A percentile compares a stretch with the other conserved stretches of the same genome.
Evolutionary conservation across 495 filamentous ascomycete genomes (phyloP).

Genomic region (Echria macrotheca): DNA sequence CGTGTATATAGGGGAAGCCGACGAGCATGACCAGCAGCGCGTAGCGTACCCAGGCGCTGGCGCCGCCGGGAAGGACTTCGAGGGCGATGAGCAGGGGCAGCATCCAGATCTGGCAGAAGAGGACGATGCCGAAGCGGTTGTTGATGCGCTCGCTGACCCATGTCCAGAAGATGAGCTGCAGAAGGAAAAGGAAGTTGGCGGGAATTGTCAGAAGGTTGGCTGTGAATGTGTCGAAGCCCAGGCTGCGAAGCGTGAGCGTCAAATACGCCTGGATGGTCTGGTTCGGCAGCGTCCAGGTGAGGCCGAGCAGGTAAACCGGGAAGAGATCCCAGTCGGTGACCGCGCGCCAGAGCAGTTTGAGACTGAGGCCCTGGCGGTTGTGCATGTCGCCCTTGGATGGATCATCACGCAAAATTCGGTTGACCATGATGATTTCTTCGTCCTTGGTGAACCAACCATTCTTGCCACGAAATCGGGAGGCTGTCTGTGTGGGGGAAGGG

Average conservation of each 20-base stretch:
- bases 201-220: conserved; percentile 66
- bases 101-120: conserved; percentile 49
- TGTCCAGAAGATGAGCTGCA: conserved; percentile 39
- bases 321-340: conserved; percentile 67
- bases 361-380: conserved; percentile 55
- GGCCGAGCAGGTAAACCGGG: conserved; percentile 61
- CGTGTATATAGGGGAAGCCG: conserved; percentile 16
- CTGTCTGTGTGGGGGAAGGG: background rate
- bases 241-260: conserved; percentile 51
- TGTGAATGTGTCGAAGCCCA: conserved; percentile 60
- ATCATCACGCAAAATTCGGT: conserved; percentile 65
- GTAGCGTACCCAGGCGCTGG: conserved; percentile 45
- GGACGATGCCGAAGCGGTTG: conserved; percentile 45
- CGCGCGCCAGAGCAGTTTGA: conserved; percentile 50
- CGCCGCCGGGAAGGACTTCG: conserved; percentile 31
- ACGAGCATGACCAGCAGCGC: conserved; percentile 45
- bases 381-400: conserved; percentile 59
- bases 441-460: conserved; percentile 2
- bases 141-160: conserved; percentile 53
- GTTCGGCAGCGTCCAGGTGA: conserved; percentile 52
- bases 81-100: conserved; percentile 50
- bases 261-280: conserved; percentile 53
- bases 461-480: conserved; percentile 1
- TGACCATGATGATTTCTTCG: conserved; percentile 53
- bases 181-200: conserved; percentile 30